Conservation (phyloP, 2,329 filamentous ascomycete genomes). For the Raffaelea albimanens region DNA sequence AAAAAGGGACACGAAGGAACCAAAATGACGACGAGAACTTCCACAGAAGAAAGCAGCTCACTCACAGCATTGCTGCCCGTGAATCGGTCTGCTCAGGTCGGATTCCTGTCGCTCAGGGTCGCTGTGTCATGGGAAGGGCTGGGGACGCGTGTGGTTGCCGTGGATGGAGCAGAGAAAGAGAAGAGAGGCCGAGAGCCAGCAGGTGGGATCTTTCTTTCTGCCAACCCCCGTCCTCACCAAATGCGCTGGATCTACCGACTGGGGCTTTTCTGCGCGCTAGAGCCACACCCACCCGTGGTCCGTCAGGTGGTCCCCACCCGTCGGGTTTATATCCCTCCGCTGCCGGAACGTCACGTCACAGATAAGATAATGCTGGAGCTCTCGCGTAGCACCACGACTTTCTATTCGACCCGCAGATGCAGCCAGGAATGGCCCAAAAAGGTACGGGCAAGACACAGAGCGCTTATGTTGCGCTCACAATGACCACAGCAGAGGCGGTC, state of each 20-base stretch:
- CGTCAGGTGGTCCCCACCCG: background rate
- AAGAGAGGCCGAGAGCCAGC: background rate
- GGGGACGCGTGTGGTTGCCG: background rate
- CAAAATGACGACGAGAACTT: background rate
- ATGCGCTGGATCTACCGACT: slow-evolving; percentile 6
- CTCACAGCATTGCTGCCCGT: slow-evolving; percentile 4
- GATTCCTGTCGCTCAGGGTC: background rate
- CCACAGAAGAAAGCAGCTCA: background rate
- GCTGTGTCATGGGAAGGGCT: background rate
- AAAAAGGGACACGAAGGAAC: slow-evolving; percentile 1
- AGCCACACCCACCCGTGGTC: background rate
- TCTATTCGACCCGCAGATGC: too few species aligned
- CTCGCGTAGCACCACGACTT: too few species aligned
- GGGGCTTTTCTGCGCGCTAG: background rate
- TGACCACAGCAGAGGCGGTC: too few species aligned
- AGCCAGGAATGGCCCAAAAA: too few species aligned
- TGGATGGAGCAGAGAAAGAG: background rate
- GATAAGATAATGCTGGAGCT: slow-evolving; percentile 12
- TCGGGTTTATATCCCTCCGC: slow-evolving; percentile 2
- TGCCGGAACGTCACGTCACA: background rate
- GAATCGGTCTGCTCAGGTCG: background rate
- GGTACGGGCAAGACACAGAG: too few species aligned
- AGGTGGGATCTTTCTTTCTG: slow-evolving; percentile 2
- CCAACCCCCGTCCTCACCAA: slow-evolving; percentile 1
- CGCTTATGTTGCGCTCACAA: too few species aligned